Conservation (phyloP, 108 stramenopile species). For the Nannochloropsis gaditana region DNA sequence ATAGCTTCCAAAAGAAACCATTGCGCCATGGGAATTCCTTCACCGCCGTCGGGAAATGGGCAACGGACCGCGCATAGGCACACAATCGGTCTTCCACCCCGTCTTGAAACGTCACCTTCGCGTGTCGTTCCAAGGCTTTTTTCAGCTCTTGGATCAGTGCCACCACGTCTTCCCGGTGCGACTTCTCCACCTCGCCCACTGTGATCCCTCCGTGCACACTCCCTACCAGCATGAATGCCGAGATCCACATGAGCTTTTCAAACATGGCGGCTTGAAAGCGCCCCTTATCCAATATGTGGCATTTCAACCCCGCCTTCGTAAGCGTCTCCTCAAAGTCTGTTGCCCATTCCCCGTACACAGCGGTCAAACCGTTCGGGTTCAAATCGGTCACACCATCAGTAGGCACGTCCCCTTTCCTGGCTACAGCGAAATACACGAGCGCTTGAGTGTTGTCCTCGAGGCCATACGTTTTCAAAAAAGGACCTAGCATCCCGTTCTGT, state of each 20-base stretch:
- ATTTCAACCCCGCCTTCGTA: constrained; percentile 63
- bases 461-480: constrained; percentile 63
- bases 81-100: constrained; percentile 61
- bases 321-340: constrained; percentile 70
- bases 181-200: constrained; percentile 65
- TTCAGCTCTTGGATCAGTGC: constrained; percentile 63
- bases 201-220: constrained; percentile 66
- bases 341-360: constrained; percentile 72
- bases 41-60: constrained; percentile 79
- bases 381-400: constrained; percentile 77
- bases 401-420: constrained; percentile 70
- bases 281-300: constrained; percentile 57
- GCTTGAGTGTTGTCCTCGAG: constrained; percentile 65
- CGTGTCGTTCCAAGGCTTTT: constrained; percentile 46
- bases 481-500: constrained; percentile 81
- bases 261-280: constrained; percentile 60
- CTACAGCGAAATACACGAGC: constrained; percentile 73
- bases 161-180: constrained; percentile 56
- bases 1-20: constrained; percentile 49
- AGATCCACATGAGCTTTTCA: constrained; percentile 90
- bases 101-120: constrained; percentile 22
- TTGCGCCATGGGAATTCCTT: constrained; percentile 92
- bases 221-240: constrained; percentile 80
- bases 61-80: constrained; percentile 75
- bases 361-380: constrained; percentile 84